Percentiles rank a stretch among this genome's conserved stretches.
Evolutionary conservation across 2,329 filamentous ascomycete genomes (phyloP).

Genomic region (Ophiostoma angusticollis): DNA sequence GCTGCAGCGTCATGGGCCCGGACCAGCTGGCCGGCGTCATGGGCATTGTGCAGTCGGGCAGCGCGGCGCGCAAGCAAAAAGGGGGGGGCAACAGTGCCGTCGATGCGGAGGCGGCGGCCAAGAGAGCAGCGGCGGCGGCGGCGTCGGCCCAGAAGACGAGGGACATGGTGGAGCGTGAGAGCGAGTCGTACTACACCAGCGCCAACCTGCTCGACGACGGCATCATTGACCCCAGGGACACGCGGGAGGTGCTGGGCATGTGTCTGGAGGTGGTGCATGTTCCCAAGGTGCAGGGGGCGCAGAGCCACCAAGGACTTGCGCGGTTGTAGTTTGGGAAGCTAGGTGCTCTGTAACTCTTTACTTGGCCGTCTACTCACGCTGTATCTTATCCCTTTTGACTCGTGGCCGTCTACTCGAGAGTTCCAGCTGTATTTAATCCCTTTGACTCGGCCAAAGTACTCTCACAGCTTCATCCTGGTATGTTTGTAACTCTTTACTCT

Average conservation of each 20-base stretch:
- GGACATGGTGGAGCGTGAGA: constrained; percentile 17
- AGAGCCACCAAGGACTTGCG: neutral
- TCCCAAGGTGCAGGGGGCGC: neutral
- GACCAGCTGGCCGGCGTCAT: constrained; percentile 28
- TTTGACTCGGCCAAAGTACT: too few species aligned
- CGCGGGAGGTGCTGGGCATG: constrained; percentile 3
- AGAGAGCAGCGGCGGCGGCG: constrained; percentile 30
- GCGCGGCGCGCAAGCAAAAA: neutral
- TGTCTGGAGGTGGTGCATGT: constrained; percentile 10
- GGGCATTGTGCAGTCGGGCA: constrained; percentile 19
- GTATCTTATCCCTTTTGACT: too few species aligned
- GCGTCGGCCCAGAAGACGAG: constrained; percentile 43
- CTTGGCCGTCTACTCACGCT: too few species aligned
- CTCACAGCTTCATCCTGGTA: too few species aligned
- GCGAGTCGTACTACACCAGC: constrained; percentile 46
- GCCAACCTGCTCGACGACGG: constrained; percentile 6
- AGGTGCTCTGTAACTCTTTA: too few species aligned
- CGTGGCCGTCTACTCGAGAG: too few species aligned
- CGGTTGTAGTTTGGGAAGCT: too few species aligned
- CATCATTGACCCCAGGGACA: constrained; percentile 5
- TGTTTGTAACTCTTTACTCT: too few species aligned
- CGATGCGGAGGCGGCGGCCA: neutral
- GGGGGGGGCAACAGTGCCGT: too few species aligned
- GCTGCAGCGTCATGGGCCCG: constrained; percentile 28
- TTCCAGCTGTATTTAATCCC: too few species aligned